Evolutionary conservation across 176 grass and related monocot genomes (phyloP).

Genomic region (Oropetium thomaeum): DNA sequence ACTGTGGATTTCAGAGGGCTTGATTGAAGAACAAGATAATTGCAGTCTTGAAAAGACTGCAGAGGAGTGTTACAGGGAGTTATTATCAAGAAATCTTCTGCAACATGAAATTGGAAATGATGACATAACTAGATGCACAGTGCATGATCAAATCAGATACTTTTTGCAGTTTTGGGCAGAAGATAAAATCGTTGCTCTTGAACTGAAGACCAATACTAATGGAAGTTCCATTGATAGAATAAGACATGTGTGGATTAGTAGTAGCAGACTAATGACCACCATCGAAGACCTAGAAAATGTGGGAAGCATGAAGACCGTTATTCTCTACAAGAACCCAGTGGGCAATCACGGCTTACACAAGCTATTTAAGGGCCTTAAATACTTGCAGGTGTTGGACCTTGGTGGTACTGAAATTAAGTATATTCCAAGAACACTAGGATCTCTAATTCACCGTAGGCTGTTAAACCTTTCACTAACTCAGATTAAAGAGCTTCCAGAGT

Average conservation of each 20-base stretch:
- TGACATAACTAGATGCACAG: constrained; percentile 23
- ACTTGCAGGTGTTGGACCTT: constrained; percentile 52
- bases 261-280: neutral
- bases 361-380: constrained; percentile 32
- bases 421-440: constrained; percentile 46
- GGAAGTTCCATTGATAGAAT: neutral
- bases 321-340: constrained; percentile 45
- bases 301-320: constrained; percentile 33
- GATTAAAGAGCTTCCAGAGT: constrained; percentile 54
- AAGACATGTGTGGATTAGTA: constrained; percentile 41
- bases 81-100: constrained; percentile 49
- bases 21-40: constrained; percentile 35
- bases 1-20: constrained; percentile 61
- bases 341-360: constrained; percentile 16
- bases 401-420: constrained; percentile 36
- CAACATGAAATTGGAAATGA: constrained; percentile 18
- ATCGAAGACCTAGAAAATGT: constrained; percentile 18
- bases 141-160: constrained; percentile 44
- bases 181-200: constrained; percentile 27
- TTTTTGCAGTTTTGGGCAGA: constrained; percentile 41
- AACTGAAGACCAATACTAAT: neutral
- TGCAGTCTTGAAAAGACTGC: constrained; percentile 36
- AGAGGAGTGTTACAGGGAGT: constrained; percentile 48
- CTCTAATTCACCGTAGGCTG: constrained; percentile 51
- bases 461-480: constrained; percentile 60